These are phyloP conservation scores for Talaromyces ruber DNA, from an alignment of 495 filamentous ascomycete species.

Conservation along the genomic window DNA sequence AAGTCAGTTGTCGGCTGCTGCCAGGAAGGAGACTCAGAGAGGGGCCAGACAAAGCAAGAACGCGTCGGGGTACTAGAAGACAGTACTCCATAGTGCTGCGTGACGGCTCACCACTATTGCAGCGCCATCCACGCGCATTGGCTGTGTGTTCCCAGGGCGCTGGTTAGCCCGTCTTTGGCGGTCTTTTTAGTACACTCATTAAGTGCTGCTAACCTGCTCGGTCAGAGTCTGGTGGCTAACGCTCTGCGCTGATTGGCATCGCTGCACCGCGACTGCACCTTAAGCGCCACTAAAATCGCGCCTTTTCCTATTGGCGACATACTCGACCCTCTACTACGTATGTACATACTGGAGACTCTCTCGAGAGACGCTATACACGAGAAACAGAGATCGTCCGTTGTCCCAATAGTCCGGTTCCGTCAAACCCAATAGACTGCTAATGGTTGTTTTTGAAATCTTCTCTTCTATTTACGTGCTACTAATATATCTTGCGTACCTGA, in stretches of 20 bases:
- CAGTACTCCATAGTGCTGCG: conserved; percentile 11
- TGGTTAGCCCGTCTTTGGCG: not conserved
- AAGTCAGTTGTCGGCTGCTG: too few species aligned
- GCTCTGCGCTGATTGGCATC: not conserved
- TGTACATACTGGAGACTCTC: not conserved
- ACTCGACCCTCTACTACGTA: not conserved
- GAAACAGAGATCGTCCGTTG: not conserved
- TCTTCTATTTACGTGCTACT: not conserved
- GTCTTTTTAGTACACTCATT: not conserved
- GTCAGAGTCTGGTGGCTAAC: not conserved
- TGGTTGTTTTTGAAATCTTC: not conserved
- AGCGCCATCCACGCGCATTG: conserved; percentile 11
- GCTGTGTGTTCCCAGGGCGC: not conserved
- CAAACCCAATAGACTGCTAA: not conserved
- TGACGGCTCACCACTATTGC: conserved; percentile 19
- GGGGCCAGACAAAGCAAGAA: not conserved
- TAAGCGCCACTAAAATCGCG: conserved; percentile 5
- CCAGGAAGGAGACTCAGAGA: too few species aligned
- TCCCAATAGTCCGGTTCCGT: not conserved
- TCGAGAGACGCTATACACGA: too few species aligned
- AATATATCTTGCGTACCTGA: not conserved
- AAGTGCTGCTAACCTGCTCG: not conserved
- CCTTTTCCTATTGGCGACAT: not conserved
- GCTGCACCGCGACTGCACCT: not conserved
- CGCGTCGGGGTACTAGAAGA: not conserved